phyloP scores from a whole-genome alignment of 2,329 filamentous ascomycete species.

The Bimuria novae-zelandiae region DNA sequence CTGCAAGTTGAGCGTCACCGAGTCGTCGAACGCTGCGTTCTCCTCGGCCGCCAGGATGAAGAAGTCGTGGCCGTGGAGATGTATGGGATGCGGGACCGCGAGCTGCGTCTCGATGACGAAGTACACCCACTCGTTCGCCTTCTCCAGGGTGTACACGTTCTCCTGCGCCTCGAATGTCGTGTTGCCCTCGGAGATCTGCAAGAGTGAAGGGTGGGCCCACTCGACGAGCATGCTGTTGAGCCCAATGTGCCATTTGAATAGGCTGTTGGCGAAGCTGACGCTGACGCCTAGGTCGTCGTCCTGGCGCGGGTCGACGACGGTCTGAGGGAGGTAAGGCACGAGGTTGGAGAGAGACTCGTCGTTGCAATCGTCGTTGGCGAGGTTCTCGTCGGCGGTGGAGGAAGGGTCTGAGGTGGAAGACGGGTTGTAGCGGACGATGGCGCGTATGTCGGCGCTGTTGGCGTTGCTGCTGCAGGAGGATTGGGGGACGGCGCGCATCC shows the following conservation, averaged over 20 bases:
- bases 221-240: slow-evolving; percentile 50
- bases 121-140: slow-evolving; percentile 26
- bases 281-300: slow-evolving; percentile 21
- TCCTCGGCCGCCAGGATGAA: slow-evolving; percentile 47
- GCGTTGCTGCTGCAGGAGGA: slow-evolving; percentile 25
- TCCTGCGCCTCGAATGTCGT: slow-evolving; percentile 20
- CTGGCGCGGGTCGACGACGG: slow-evolving; percentile 15
- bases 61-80: slow-evolving; percentile 54
- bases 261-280: slow-evolving; percentile 10
- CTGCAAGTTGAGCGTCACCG: slow-evolving; percentile 20
- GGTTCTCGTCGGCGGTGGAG: slow-evolving; percentile 29
- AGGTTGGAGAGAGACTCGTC: slow-evolving; percentile 38
- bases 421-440: slow-evolving; percentile 42
- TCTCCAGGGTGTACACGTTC: slow-evolving; percentile 21
- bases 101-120: slow-evolving; percentile 25
- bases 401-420: slow-evolving; percentile 35
- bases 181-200: slow-evolving; percentile 37
- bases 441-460: slow-evolving; percentile 38
- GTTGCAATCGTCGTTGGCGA: slow-evolving; percentile 35
- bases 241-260: slow-evolving; percentile 43
- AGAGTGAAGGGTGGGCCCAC: slow-evolving; percentile 53
- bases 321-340: slow-evolving; percentile 19
- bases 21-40: too few relatives aligned
- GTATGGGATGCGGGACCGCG: slow-evolving; percentile 31
- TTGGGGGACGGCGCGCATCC: slow-evolving; percentile 29